Evolutionary conservation across 2,329 filamentous ascomycete genomes (phyloP), one percentile per base, ranked within the genome.

Genomic region (Ceratocystis eucalypticola): DNA sequence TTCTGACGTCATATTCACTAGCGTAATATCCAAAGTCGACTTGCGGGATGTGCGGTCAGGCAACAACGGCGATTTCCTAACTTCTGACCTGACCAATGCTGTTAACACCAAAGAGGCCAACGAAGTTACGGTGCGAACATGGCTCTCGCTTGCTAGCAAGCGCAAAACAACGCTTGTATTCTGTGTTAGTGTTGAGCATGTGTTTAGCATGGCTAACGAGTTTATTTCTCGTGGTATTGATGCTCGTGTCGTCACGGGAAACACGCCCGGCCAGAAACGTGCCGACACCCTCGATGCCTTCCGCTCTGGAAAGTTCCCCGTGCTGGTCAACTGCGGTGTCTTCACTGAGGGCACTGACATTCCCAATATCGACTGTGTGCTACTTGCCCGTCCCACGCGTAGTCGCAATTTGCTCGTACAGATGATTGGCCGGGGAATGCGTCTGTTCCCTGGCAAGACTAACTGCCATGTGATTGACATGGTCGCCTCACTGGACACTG

Each of bases 281-380:
- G 82, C 84, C 63, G 80, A 87, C 63, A 84, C 84, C 0, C 80
- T 99, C 1, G 85, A 89, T 41, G 84, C 83, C 1, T 99, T 99
- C 75, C 88, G 83, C 70, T 80, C 78, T 1, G 83, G 86, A 6
- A 25, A 46, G 22, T 97, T 89, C 69, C 90, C 91, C 0, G 90
- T 99, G 0, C 80, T 99, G 15, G 77, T 99, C 64, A 99, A 99
- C 74, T 97, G 94, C 72, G 92, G 92, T 7, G 89, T 99, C 50
- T 97, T 96, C 72, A 97, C 93, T 0, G 94, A 99, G 77, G 94
- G 94, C 1, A 99, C 94, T 0, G 94, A 99, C 72, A 96, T 99
- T 41, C 94, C 95, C 5, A 96, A 96, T 73, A 89, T 99, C 70
- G 94, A 99, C 77, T 97, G 94, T 73, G 84, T 99, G 28, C 74